Evolutionary conservation across 495 filamentous ascomycete species (phyloP).

Genomic region (Friedmanniomyces simplex): DNA sequence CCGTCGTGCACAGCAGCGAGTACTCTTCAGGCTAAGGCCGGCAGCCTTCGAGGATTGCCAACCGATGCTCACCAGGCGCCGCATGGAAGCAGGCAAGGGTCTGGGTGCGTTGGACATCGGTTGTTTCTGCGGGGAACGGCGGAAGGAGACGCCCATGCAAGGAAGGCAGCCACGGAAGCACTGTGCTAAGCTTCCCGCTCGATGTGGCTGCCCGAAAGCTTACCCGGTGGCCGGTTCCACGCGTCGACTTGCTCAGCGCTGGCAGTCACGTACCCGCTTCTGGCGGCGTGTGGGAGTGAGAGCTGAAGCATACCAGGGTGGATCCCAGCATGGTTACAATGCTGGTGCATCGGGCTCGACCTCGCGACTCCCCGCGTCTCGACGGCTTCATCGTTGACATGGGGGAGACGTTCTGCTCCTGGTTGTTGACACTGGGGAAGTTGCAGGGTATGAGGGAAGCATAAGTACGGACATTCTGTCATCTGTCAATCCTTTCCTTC

Average conservation of each 20-base stretch:
- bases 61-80: background rate
- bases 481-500: background rate
- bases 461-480: background rate
- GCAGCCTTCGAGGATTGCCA: background rate
- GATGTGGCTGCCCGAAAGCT: no score
- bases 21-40: background rate
- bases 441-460: background rate
- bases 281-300: background rate
- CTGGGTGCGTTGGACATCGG: no score
- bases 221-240: no score
- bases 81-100: background rate
- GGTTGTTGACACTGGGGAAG: background rate
- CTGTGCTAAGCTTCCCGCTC: no score
- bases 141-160: no score
- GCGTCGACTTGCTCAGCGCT: no score
- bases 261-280: no score
- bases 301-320: background rate
- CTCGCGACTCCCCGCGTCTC: background rate
- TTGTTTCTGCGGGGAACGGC: no score
- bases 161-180: no score
- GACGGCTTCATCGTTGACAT: background rate
- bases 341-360: background rate
- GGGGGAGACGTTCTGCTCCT: background rate
- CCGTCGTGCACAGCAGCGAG: background rate
- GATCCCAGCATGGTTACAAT: background rate